Evolutionary conservation across 2,329 filamentous ascomycete genomes (phyloP).

Genomic region (Zymoseptoria brevis): DNA sequence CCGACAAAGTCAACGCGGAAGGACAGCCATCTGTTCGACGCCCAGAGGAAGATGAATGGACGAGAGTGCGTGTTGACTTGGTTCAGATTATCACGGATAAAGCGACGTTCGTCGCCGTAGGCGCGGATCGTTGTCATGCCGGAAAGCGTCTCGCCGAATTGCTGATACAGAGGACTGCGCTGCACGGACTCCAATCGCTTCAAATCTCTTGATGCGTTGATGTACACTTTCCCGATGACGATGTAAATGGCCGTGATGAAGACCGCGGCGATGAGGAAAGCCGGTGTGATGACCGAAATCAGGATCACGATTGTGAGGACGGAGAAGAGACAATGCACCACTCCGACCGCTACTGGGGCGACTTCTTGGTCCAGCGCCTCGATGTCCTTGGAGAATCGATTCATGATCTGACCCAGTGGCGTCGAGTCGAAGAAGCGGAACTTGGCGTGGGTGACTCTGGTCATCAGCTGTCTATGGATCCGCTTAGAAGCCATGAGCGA

Average conservation of each 20-base stretch:
- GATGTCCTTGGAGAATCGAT: constrained; percentile 95
- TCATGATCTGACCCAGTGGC: constrained; percentile 92
- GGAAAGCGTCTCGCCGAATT: constrained; percentile 90
- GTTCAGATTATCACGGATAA: constrained; percentile 81
- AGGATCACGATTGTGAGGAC: constrained; percentile 79
- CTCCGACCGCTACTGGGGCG: constrained; percentile 77
- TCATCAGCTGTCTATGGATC: constrained; percentile 72
- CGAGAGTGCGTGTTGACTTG: constrained; percentile 86
- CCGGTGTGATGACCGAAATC: constrained; percentile 82
- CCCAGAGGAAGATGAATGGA: constrained; percentile 95
- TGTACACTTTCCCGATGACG: constrained; percentile 76
- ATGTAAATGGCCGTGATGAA: constrained; percentile 82
- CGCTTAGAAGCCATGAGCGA: constrained; percentile 80
- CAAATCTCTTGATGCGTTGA: constrained; percentile 85
- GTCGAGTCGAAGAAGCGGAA: constrained; percentile 98
- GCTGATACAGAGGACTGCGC: constrained; percentile 90
- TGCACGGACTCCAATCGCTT: constrained; percentile 93
- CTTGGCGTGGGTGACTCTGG: constrained; percentile 73
- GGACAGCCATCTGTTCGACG: constrained; percentile 90
- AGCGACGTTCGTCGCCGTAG: constrained; percentile 87
- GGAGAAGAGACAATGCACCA: constrained; percentile 57
- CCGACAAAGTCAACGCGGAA: constrained; percentile 87
- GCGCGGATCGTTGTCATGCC: constrained; percentile 96
- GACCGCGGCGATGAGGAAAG: constrained; percentile 76
- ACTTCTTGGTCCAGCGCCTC: constrained; percentile 95